These are phyloP conservation scores for Stemphylium beticola DNA, from an alignment of 2,329 filamentous ascomycete genomes.

Conservation along the genomic window DNA sequence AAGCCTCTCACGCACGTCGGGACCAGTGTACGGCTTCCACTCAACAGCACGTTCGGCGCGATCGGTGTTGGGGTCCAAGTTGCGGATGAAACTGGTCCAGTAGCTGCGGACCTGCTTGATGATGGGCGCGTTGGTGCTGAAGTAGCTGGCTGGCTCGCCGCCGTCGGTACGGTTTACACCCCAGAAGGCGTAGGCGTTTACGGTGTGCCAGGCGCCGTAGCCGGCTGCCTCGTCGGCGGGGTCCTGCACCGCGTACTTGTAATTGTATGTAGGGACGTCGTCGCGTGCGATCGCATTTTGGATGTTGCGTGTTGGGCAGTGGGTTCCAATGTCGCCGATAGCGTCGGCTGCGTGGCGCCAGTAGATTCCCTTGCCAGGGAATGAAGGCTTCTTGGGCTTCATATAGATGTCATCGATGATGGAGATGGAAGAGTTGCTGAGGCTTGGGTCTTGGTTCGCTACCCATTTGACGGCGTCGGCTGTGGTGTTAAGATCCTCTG, in stretches of 20 bases:
- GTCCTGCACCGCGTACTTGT: slow-evolving; percentile 73
- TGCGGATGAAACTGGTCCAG: slow-evolving; percentile 75
- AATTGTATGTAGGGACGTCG: slow-evolving; percentile 65
- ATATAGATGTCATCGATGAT: slow-evolving; percentile 64
- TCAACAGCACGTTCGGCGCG: slow-evolving; percentile 55
- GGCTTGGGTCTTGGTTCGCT: slow-evolving; percentile 62
- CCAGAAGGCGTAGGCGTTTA: slow-evolving; percentile 71
- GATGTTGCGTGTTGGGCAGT: slow-evolving; percentile 66
- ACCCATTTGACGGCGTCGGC: slow-evolving; percentile 63
- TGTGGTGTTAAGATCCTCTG: slow-evolving; percentile 55
- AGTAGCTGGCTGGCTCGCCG: slow-evolving; percentile 62
- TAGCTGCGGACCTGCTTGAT: slow-evolving; percentile 70
- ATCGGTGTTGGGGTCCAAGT: slow-evolving; percentile 68
- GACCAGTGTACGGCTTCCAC: slow-evolving; percentile 58
- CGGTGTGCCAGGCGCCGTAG: slow-evolving; percentile 69
- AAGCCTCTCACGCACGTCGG: slow-evolving; percentile 33
- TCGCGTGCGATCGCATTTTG: slow-evolving; percentile 50
- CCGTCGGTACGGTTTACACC: slow-evolving; percentile 63
- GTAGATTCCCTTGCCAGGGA: slow-evolving; percentile 58
- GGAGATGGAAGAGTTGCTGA: slow-evolving; percentile 59
- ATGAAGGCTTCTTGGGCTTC: slow-evolving; percentile 48
- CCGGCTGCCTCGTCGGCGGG: slow-evolving; percentile 59
- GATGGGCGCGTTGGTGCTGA: slow-evolving; percentile 61
- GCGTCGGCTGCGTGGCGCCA: slow-evolving; percentile 65
- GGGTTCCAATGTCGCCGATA: slow-evolving; percentile 71